Base-by-base conservation (phyloP, 2,329 filamentous ascomycete species). In the Ampelomyces quisqualis region DNA sequence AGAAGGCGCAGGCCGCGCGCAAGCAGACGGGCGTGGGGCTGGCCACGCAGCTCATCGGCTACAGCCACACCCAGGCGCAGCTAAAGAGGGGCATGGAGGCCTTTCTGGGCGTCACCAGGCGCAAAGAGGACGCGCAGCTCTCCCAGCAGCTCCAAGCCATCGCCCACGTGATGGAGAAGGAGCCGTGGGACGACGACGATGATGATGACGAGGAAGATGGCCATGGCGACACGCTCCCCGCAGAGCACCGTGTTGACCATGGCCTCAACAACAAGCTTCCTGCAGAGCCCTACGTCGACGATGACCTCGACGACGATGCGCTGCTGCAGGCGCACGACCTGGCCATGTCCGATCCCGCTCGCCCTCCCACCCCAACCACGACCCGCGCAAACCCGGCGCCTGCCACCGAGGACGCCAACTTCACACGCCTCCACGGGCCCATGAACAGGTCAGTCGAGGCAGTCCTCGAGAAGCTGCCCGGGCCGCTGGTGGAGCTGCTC, bases 21-120 rank as follows among this genome's bases (percentile, higher is more conserved):
- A 50, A 53, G 20, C 53, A 58, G 26, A 40, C 57, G 14, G 68
- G 67, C 1, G 46, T 69, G 2, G 62, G 68, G 3, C 33, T 67
- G 14, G 68, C 68, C 6, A 70, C 68, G 5, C 68, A 71, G 42
- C 31, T 69, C 19, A 55, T 62, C 34, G 68, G 68, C n/a, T 71
- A 60, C 33, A 68, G 55, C 33, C 64, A 62, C 21, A 67, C 62
- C 0, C 68, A 71, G 47, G 61, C 58, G 26, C 49, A 56, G 39
- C 36, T 69, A 46, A 70, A 70, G 48, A 59, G 40, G 19, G 64
- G 61, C 14, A 70, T 71, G 67, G 65, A 69, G 40, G 51, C 60
- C 0, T 68, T 68, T 30, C 15, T 68, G 22, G 62, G 64, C 0
- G 37, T 62, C 9, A 54, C 42, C 19, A 62, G 60, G 42, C 51